Conservation (phyloP, 768 basidiomycete species). For the Pleurotus tuoliensis region DNA sequence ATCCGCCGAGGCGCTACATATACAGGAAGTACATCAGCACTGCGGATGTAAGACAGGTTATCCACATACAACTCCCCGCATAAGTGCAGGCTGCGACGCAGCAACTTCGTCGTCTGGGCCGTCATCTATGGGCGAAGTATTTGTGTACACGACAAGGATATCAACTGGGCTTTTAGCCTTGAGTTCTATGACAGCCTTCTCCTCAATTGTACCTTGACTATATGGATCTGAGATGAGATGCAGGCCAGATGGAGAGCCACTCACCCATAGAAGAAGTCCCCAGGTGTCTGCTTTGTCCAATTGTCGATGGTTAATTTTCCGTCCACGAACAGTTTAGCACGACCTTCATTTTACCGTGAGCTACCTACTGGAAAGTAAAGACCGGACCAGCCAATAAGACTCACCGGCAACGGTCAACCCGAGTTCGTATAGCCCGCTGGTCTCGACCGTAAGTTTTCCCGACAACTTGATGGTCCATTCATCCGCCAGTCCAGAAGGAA, state of each 20-base stretch:
- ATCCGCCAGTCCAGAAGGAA: conserved; percentile 50
- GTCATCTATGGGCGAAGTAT: conserved; percentile 44
- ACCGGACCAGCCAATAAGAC: conserved; percentile 5
- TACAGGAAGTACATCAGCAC: neutral
- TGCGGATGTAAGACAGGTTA: neutral
- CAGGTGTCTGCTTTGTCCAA: conserved; percentile 63
- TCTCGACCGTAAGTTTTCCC: conserved; percentile 51
- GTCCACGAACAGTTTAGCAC: conserved; percentile 62
- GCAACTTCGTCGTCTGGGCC: conserved; percentile 38
- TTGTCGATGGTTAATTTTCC: conserved; percentile 62
- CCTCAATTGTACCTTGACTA: conserved; percentile 64
- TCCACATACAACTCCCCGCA: conserved; percentile 59
- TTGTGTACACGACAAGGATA: conserved; percentile 63
- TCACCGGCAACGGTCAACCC: conserved; percentile 59
- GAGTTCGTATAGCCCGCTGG: conserved; percentile 50
- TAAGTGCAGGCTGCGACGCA: conserved; percentile 59
- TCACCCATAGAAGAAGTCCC: conserved; percentile 70
- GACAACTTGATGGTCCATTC: conserved; percentile 63
- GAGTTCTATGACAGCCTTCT: conserved; percentile 48
- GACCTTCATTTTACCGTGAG: conserved; percentile 25
- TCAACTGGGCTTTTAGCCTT: conserved; percentile 43
- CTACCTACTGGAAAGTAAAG: neutral
- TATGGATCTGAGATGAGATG: neutral
- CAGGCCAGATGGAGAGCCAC: conserved; percentile 11
- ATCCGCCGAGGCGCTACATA: conserved; percentile 52